Conservation (phyloP, 1,284 basidiomycete species). For the Melampsora abietis-canadensis region DNA sequence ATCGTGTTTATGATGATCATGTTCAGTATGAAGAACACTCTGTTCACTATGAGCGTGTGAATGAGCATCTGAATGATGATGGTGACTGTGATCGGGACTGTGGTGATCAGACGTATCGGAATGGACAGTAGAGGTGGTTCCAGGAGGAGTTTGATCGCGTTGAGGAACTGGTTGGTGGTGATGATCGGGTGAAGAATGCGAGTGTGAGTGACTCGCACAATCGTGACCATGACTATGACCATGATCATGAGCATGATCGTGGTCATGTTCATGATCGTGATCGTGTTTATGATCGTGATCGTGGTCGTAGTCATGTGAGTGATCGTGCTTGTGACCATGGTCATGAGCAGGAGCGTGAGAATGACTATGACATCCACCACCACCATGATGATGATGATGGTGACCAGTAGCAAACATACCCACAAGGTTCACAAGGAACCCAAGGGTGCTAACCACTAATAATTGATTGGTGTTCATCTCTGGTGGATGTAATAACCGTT, state of each 20-base stretch:
- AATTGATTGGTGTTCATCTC: slow-evolving; percentile 97
- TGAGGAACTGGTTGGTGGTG: not conserved
- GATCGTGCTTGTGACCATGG: slow-evolving; percentile 46
- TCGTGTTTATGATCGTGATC: slow-evolving; percentile 45
- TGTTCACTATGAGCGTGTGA: not conserved
- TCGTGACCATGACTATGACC: slow-evolving; percentile 60
- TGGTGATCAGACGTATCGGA: slow-evolving; percentile 43
- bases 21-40: not conserved
- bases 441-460: slow-evolving; percentile 80
- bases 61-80: not conserved
- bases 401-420: slow-evolving; percentile 97
- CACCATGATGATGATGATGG: slow-evolving; percentile 51
- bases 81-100: slow-evolving; percentile 43
- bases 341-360: slow-evolving; percentile 58
- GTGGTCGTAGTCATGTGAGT: slow-evolving; percentile 19
- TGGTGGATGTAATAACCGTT: slow-evolving; percentile 90
- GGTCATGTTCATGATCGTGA: slow-evolving; percentile 60
- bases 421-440: slow-evolving; percentile 89
- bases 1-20: not conserved
- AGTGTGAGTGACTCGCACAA: slow-evolving; percentile 21
- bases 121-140: slow-evolving; percentile 42
- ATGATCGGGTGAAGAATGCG: not conserved
- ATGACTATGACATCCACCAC: slow-evolving; percentile 40
- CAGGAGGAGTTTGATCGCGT: too few relatives aligned
- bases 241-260: slow-evolving; percentile 49